These are phyloP conservation scores for Pseudogymnoascus pannorum DNA, from an alignment of 2,329 filamentous ascomycete species.

Conservation along the genomic window DNA sequence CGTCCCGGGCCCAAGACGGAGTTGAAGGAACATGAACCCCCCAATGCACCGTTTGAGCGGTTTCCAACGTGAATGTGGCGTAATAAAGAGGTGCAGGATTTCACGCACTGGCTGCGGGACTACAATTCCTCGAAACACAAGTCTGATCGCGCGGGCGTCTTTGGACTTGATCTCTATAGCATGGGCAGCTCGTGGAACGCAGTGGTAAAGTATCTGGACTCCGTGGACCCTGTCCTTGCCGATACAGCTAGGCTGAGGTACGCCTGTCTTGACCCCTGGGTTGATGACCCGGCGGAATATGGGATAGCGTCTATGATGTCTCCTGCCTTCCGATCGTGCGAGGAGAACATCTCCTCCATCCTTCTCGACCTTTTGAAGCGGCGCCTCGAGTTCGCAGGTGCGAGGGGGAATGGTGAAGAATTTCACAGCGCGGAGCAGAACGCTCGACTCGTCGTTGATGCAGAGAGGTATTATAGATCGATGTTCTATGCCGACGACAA, in stretches of 20 bases:
- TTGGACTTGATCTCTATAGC: constrained; percentile 45
- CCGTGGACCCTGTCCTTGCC: constrained; percentile 36
- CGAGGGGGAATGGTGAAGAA: constrained; percentile 35
- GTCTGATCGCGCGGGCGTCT: constrained; percentile 31
- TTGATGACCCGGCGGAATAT: constrained; percentile 42
- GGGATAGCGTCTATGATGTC: constrained; percentile 34
- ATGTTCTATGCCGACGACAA: constrained; percentile 44
- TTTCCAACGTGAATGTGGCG: constrained; percentile 53
- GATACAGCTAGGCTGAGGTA: constrained; percentile 39
- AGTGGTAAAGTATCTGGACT: constrained; percentile 42
- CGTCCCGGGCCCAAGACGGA: constrained; percentile 31
- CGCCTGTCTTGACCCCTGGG: constrained; percentile 40
- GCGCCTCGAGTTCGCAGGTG: constrained; percentile 31
- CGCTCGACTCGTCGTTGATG: constrained; percentile 37
- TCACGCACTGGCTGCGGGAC: constrained; percentile 44
- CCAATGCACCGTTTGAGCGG: constrained; percentile 36
- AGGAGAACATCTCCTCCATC: constrained; percentile 38
- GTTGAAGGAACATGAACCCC: constrained; percentile 17
- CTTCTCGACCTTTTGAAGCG: constrained; percentile 36
- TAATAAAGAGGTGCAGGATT: constrained; percentile 42
- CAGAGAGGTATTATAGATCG: constrained; percentile 43
- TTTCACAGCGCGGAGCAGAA: constrained; percentile 45
- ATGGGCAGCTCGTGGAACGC: constrained; percentile 40
- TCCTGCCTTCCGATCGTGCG: constrained; percentile 37
- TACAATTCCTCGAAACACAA: constrained; percentile 16